These are phyloP conservation scores for Botrytis pseudocinerea DNA, from an alignment of 2,329 filamentous ascomycete genomes.

Conservation along the genomic window DNA sequence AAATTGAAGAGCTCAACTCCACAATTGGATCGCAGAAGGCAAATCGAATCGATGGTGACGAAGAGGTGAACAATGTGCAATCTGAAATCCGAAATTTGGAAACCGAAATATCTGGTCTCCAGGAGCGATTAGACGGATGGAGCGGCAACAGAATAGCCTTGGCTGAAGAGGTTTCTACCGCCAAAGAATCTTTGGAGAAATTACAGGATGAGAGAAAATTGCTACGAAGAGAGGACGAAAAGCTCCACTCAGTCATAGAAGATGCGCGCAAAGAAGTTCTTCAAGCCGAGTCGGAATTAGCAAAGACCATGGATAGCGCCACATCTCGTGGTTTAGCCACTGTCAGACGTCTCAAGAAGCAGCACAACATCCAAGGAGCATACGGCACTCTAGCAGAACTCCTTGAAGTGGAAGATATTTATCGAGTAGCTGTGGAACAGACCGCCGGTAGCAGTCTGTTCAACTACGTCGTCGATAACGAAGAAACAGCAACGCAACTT, in stretches of 20 bases:
- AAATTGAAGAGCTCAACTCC: slow-evolving; percentile 77
- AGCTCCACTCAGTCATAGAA: slow-evolving; percentile 73
- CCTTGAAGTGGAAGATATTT: slow-evolving; percentile 81
- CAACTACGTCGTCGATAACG: slow-evolving; percentile 93
- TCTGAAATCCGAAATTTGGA: slow-evolving; percentile 71
- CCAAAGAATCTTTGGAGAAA: slow-evolving; percentile 75
- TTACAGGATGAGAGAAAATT: slow-evolving; percentile 85
- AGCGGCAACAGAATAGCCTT: slow-evolving; percentile 72
- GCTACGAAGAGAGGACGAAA: slow-evolving; percentile 86
- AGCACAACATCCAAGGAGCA: slow-evolving; percentile 78
- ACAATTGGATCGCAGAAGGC: slow-evolving; percentile 79
- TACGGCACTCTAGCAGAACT: slow-evolving; percentile 93
- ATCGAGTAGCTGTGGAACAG: slow-evolving; percentile 87
- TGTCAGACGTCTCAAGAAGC: slow-evolving; percentile 77
- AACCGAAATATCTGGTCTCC: slow-evolving; percentile 67
- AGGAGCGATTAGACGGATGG: slow-evolving; percentile 75
- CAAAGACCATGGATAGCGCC: slow-evolving; percentile 84
- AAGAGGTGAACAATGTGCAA: slow-evolving; percentile 75
- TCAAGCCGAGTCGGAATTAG: slow-evolving; percentile 73
- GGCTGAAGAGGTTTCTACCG: slow-evolving; percentile 70
- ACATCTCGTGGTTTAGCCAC: slow-evolving; percentile 86
- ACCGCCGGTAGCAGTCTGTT: slow-evolving; percentile 91
- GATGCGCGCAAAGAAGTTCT: slow-evolving; percentile 77
- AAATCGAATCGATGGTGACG: slow-evolving; percentile 78
- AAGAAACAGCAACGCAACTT: slow-evolving; percentile 79